Conservation (phyloP, 352 stramenopile species). For the Hyaloperonospora arabidopsidis region DNA sequence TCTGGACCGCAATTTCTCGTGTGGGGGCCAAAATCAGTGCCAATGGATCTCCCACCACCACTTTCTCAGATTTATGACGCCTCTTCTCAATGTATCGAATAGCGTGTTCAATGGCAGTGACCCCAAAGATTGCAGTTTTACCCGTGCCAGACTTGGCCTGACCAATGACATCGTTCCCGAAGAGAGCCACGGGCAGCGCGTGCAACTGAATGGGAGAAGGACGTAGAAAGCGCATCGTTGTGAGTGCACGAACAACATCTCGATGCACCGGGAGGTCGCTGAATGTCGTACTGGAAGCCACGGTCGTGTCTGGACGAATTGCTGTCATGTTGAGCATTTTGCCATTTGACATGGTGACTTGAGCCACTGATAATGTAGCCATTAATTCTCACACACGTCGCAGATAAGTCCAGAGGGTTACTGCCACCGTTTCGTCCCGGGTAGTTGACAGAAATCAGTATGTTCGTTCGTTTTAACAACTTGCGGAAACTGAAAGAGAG, state of each 20-base stretch:
- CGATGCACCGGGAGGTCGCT: constrained; percentile 49
- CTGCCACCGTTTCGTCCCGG: too few relatives aligned
- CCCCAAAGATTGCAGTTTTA: constrained; percentile 74
- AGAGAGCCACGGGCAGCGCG: constrained; percentile 63
- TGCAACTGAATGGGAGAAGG: constrained; percentile 68
- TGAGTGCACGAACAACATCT: constrained; percentile 43
- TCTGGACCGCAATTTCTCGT: constrained; percentile 71
- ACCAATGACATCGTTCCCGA: constrained; percentile 71
- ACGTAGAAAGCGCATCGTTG: constrained; percentile 41
- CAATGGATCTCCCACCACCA: constrained; percentile 22
- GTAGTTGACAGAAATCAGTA: too few relatives aligned
- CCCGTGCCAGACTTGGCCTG: constrained; percentile 80
- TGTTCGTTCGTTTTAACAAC: too few relatives aligned
- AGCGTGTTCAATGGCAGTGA: constrained; percentile 55
- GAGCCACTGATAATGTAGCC: constrained; percentile 17
- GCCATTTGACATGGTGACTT: too few relatives aligned
- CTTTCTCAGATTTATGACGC: background rate
- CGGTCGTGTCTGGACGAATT: constrained; percentile 12
- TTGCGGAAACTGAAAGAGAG: too few relatives aligned
- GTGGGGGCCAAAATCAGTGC: constrained; percentile 68
- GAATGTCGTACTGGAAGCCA: constrained; percentile 32
- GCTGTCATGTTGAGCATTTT: constrained; percentile 4
- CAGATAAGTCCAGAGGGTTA: constrained; percentile 14
- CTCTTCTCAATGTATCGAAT: constrained; percentile 28
- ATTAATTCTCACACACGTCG: constrained; percentile 20